Percentiles rank a stretch among this genome's conserved stretches.
Evolutionary conservation across 257 asterid genomes (phyloP).

Genomic region (Solanum piurae): DNA sequence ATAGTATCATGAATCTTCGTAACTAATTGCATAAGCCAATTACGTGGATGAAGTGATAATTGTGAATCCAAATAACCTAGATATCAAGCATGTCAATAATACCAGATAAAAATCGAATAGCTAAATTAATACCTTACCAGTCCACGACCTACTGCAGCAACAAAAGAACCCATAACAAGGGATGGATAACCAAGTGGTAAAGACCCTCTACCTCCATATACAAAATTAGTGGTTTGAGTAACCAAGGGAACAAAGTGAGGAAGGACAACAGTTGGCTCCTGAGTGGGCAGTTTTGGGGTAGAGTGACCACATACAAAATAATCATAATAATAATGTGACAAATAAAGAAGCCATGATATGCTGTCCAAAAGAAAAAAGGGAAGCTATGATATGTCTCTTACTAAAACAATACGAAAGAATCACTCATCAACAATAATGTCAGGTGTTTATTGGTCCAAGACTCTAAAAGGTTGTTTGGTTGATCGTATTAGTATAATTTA

Average conservation of each 20-base stretch:
- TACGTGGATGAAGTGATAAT: neutral
- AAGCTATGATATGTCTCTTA: neutral
- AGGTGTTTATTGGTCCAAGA: neutral
- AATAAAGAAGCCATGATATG: neutral
- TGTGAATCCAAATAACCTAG: neutral
- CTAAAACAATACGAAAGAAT: neutral
- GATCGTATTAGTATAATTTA: neutral
- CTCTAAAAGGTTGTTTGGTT: neutral
- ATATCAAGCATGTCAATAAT: neutral
- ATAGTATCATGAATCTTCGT: neutral
- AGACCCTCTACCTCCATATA: neutral
- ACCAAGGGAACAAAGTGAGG: neutral
- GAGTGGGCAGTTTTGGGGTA: neutral
- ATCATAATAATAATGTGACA: neutral
- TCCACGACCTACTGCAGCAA: neutral
- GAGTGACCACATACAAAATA: neutral
- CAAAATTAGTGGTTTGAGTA: neutral
- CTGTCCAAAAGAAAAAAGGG: neutral
- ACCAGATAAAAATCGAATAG: neutral
- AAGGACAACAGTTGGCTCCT: neutral
- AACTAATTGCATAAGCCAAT: neutral
- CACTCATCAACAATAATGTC: neutral
- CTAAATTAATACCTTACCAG: neutral
- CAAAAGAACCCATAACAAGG: neutral
- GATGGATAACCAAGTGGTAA: neutral